These are phyloP conservation scores for Leptodontidium sp. DNA, from an alignment of 2,329 filamentous ascomycete genomes.

Conservation along the genomic window DNA sequence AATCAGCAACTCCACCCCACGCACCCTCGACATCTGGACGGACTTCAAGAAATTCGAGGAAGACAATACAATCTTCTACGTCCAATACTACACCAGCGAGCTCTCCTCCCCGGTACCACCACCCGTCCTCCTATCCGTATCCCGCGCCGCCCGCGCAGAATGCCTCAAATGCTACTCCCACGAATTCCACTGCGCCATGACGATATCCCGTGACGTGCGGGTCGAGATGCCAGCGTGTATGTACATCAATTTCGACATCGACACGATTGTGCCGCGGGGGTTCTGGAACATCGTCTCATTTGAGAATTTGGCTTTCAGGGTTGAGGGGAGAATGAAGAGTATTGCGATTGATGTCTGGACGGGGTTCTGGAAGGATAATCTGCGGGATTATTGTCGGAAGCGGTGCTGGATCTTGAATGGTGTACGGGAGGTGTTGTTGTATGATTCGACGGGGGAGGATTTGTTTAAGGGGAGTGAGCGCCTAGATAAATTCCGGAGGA, in stretches of 20 bases:
- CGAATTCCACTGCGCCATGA: constrained; percentile 20
- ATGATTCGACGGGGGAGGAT: constrained; percentile 6
- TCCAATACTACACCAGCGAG: constrained; percentile 25
- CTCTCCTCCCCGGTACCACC: constrained; percentile 5
- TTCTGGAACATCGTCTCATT: constrained; percentile 31
- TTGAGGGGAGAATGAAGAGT: background rate
- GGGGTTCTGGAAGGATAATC: constrained; percentile 29
- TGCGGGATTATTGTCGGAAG: constrained; percentile 21
- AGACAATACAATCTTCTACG: constrained; percentile 23
- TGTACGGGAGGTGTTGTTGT: constrained; percentile 24
- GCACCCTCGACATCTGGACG: constrained; percentile 33
- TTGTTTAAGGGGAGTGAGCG: constrained; percentile 22
- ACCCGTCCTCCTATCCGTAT: constrained; percentile 18
- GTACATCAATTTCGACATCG: constrained; percentile 29
- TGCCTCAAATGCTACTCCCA: constrained; percentile 24
- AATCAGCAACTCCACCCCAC: constrained; percentile 19
- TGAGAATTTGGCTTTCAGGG: constrained; percentile 19
- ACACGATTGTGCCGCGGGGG: constrained; percentile 27
- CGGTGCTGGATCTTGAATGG: constrained; percentile 23
- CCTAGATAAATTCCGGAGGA: constrained; percentile 25
- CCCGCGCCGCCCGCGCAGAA: constrained; percentile 19
- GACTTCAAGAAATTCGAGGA: constrained; percentile 22
- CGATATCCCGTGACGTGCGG: background rate
- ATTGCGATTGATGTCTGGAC: constrained; percentile 29
- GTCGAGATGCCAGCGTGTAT: constrained; percentile 6